Evolutionary conservation across 352 stramenopile genomes (phyloP).

Genomic region (Globisporangium viniferum): DNA sequence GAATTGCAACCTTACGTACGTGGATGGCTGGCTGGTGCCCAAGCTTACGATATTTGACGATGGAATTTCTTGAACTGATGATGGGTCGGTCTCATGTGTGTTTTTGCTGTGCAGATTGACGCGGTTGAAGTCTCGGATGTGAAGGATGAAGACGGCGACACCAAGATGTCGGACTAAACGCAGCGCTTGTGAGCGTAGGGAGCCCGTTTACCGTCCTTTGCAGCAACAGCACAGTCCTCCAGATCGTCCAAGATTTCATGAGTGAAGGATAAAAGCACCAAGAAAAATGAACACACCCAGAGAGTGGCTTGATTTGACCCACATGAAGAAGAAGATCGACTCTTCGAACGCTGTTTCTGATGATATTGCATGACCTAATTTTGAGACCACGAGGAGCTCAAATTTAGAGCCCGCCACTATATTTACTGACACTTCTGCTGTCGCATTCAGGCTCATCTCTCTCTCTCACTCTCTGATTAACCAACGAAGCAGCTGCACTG

Average conservation of each 20-base stretch:
- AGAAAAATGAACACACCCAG: slow-evolving; percentile 3
- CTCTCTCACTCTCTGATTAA: background rate
- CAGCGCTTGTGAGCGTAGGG: background rate
- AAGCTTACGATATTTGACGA: background rate
- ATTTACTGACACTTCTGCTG: background rate
- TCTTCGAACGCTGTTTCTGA: background rate
- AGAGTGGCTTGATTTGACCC: slow-evolving; percentile 3
- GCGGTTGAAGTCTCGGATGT: slow-evolving; percentile 82
- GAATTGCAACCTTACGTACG: slow-evolving; percentile 94
- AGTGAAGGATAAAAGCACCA: slow-evolving; percentile 1
- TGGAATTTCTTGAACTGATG: background rate
- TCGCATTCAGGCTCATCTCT: background rate
- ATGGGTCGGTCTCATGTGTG: background rate
- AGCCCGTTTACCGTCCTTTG: background rate
- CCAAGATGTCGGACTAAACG: slow-evolving; percentile 80
- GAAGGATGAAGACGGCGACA: slow-evolving; percentile 77
- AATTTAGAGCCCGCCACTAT: background rate
- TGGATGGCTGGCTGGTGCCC: slow-evolving; percentile 5
- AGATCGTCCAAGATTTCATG: background rate
- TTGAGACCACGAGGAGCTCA: background rate
- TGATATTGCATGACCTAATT: slow-evolving; percentile 3
- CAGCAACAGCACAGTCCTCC: background rate
- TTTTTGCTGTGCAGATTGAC: slow-evolving; percentile 57
- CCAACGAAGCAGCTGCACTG: background rate
- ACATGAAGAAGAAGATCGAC: background rate